phyloP scores from a whole-genome alignment of 371 early-diverging fungal species.

The Mortierella sp. region DNA sequence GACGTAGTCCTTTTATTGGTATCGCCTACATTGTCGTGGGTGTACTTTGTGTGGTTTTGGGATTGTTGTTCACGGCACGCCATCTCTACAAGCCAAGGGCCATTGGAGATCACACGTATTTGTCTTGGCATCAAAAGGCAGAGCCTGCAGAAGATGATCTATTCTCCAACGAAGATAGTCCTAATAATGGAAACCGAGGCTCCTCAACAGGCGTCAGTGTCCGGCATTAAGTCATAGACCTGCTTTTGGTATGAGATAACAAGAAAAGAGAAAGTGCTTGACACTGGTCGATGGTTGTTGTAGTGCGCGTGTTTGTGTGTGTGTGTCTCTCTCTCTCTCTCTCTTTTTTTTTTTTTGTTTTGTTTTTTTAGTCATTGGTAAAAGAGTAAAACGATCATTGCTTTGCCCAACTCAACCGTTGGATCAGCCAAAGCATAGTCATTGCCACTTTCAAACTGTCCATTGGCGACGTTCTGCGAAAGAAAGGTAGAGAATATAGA shows the following conservation, averaged over 20 bases:
- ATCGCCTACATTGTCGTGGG: slow-evolving; percentile 90
- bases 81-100: slow-evolving; percentile 90
- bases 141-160: slow-evolving; percentile 49
- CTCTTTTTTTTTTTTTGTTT: too few relatives aligned
- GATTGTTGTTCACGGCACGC: slow-evolving; percentile 80
- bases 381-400: too few relatives aligned
- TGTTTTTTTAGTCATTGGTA: too few relatives aligned
- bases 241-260: not conserved
- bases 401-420: too few relatives aligned
- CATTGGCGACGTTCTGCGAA: too few relatives aligned
- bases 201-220: not conserved
- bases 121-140: slow-evolving; percentile 86
- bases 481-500: too few relatives aligned
- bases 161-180: slow-evolving; percentile 9
- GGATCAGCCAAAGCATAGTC: too few relatives aligned
- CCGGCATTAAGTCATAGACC: not conserved
- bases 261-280: too few relatives aligned
- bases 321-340: too few relatives aligned
- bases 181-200: not conserved
- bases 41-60: slow-evolving; percentile 78
- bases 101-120: slow-evolving; percentile 88
- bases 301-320: too few relatives aligned
- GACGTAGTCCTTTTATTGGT: slow-evolving; percentile 92
- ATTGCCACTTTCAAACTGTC: too few relatives aligned
- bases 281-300: too few relatives aligned